Conservation (phyloP, 2,329 filamentous ascomycete species). For the Allantophomopsis lycopodina region DNA sequence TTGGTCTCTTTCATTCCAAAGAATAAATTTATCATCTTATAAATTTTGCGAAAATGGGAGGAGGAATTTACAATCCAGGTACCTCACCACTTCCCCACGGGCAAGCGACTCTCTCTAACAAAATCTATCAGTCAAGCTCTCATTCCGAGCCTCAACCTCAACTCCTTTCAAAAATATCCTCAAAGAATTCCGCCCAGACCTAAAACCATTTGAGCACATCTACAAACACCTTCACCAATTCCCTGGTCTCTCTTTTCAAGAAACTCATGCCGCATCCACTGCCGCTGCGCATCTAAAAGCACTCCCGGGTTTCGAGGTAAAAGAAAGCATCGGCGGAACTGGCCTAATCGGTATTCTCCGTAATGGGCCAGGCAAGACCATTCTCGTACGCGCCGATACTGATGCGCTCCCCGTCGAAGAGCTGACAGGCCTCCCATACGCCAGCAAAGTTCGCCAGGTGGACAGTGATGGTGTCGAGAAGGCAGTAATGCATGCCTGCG, state of each 20-base stretch:
- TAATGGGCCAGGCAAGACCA: conserved; percentile 12
- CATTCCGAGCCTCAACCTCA: too few species aligned
- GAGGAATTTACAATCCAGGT: too few species aligned
- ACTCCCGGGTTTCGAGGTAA: conserved; percentile 3
- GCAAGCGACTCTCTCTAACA: too few species aligned
- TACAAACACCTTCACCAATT: conserved; percentile 12
- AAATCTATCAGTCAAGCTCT: too few species aligned
- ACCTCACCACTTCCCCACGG: too few species aligned
- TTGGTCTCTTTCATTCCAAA: too few species aligned
- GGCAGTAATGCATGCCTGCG: conserved; percentile 47
- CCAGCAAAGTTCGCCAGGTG: conserved; percentile 21
- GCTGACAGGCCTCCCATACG: conserved; percentile 30
- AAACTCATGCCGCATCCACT: conserved; percentile 6
- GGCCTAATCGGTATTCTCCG: conserved; percentile 24
- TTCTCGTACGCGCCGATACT: conserved; percentile 33
- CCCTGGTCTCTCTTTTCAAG: conserved; percentile 10
- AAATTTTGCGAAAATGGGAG: too few species aligned
- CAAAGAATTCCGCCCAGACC: conserved; percentile 1
- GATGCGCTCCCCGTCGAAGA: conserved; percentile 34
- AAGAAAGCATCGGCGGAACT: conserved; percentile 25
- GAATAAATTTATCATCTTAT: too few species aligned
- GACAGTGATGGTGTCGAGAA: conserved; percentile 31
- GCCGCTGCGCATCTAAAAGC: conserved; percentile 3
- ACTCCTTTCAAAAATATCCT: neutral
- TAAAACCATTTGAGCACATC: conserved; percentile 5